phyloP scores from a whole-genome alignment of 108 stramenopile genomes.

The Cyclotella atomus region DNA sequence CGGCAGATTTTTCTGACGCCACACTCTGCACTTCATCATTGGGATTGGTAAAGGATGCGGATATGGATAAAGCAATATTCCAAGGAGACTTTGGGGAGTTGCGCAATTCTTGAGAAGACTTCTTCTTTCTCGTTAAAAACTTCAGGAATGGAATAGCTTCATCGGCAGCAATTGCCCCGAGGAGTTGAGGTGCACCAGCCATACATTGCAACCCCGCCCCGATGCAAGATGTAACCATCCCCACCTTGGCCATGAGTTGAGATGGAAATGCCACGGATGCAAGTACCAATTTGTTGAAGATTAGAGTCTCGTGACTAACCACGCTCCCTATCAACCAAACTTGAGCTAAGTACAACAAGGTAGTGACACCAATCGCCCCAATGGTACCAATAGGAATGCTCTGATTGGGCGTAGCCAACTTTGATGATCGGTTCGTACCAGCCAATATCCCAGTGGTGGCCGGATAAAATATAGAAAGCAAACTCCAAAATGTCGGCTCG shows the following conservation, averaged over 20 bases:
- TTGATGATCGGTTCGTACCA: constrained; percentile 69
- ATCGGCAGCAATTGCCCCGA: constrained; percentile 76
- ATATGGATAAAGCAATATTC: not conserved
- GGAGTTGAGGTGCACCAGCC: constrained; percentile 69
- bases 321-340: constrained; percentile 61
- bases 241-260: constrained; percentile 61
- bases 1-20: constrained; percentile 33
- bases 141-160: constrained; percentile 57
- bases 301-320: constrained; percentile 59
- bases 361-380: constrained; percentile 58
- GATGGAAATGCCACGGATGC: constrained; percentile 65
- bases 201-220: constrained; percentile 81
- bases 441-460: constrained; percentile 85
- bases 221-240: constrained; percentile 67
- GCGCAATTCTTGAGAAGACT: not conserved
- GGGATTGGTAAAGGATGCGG: not conserved
- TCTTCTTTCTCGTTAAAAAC: constrained; percentile 38
- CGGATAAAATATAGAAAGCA: constrained; percentile 81
- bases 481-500: constrained; percentile 59
- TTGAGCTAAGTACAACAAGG: constrained; percentile 47
- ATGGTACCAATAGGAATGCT: constrained; percentile 84
- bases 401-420: constrained; percentile 57
- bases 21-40: not conserved
- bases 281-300: constrained; percentile 61
- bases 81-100: not conserved